Base-by-base conservation (phyloP, 2,329 filamentous ascomycete genomes). In the Onygena corvina region DNA sequence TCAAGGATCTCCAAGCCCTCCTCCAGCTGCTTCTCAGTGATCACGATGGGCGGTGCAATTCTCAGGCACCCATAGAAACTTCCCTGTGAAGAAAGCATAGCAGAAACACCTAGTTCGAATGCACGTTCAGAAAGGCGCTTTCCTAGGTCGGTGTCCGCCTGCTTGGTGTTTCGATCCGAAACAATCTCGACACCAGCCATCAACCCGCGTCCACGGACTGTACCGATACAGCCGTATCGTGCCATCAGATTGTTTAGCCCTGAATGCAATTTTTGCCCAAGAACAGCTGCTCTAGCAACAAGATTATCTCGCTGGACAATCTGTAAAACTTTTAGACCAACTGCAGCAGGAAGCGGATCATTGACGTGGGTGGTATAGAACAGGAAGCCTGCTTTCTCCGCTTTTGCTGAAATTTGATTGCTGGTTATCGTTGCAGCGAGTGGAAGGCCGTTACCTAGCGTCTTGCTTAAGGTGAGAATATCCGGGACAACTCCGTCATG, bases 111-210 rank as follows among this genome's bases (percentile, higher is more conserved):
- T 14, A 75, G 57, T 35, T 71, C 68, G 46, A 71, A 71, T 49
- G 75, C 74, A 47, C 61, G 67, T 14, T 71, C 67, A 1, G 69
- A 71, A 7, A 81, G 64, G 0, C 56, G 56, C 51, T 67, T 65
- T 0, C 72, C 76, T 20, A 80, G 59, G 3, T 74, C 72, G 1
- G 67, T 52, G 0, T 64, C 73, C 0, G 71, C 71, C 1, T 57
- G 61, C 52, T 76, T 79, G 0, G 70, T 75, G 29, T 64, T 58
- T 1, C 68, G 59, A 55, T 78, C 68, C 0, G 63, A 62, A 1
- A 82, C 72, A 53, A 81, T 77, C 61, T 81, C 77, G 5, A 80
- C 63, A 1, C 76, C 77, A 0, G 71, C 69, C 69, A 81, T 73
- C 6, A 81, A 64, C 0, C 78, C 78, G 0, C 76, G 68, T 0